Evolutionary conservation across 2,329 filamentous ascomycete genomes (phyloP).

Genomic region (Stachybotrys chartarum): DNA sequence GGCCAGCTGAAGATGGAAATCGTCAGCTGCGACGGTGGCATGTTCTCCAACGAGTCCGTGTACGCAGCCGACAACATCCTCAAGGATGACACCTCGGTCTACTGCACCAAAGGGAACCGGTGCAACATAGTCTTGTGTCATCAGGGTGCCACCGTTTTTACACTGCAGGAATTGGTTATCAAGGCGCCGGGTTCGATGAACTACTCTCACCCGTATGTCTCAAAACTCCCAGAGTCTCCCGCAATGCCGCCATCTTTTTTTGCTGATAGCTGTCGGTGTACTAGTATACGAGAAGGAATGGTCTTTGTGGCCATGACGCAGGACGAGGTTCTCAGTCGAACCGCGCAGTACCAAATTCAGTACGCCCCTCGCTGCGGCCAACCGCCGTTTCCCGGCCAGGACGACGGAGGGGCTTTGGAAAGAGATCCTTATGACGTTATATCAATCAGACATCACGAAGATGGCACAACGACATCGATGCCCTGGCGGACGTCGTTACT

Average conservation of each 20-base stretch:
- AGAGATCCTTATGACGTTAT: constrained; percentile 29
- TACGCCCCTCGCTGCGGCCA: constrained; percentile 34
- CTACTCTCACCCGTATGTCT: constrained; percentile 77
- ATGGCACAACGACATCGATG: constrained; percentile 41
- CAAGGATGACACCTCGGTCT: constrained; percentile 74
- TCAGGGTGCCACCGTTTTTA: constrained; percentile 73
- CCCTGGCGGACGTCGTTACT: constrained; percentile 38
- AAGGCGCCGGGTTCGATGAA: constrained; percentile 68
- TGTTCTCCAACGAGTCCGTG: constrained; percentile 52
- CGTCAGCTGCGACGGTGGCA: constrained; percentile 80
- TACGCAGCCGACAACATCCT: constrained; percentile 77
- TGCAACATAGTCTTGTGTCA: constrained; percentile 86
- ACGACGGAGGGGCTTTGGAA: constrained; percentile 8
- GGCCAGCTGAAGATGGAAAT: constrained; percentile 81
- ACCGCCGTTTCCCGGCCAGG: constrained; percentile 8
- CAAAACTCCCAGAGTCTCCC: constrained; percentile 3
- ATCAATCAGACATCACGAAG: constrained; percentile 45
- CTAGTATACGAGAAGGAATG: constrained; percentile 81
- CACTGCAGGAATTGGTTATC: constrained; percentile 78
- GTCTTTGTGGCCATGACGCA: constrained; percentile 84
- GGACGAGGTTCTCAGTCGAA: constrained; percentile 66
- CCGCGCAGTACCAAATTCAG: constrained; percentile 68
- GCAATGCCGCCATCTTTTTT: not conserved
- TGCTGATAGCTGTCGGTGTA: constrained; percentile 16
- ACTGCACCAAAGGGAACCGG: constrained; percentile 79